Evolutionary conservation across 768 basidiomycete species (phyloP), one percentile per base, ranked within the genome.

Genomic region (Termitomyces sp.): DNA sequence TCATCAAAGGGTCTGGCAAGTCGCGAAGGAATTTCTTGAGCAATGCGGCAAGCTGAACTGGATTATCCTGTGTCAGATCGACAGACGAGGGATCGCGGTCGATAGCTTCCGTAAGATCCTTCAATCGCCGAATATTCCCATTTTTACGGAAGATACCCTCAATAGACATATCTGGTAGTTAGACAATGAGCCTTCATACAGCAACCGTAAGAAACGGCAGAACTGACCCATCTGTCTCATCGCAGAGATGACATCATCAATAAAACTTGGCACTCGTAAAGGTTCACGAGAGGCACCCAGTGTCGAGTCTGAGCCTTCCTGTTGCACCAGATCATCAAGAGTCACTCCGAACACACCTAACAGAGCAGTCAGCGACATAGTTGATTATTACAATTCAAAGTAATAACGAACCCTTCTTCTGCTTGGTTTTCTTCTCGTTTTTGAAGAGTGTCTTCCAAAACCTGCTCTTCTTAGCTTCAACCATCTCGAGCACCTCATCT

Each of bases 101-200:
- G 57, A 98, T 90, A 5, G 91, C 85, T 60, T 98, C 96, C 13
- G 89, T 88, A 38, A 97, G 80, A 66, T 95, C 92, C 69, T 92
- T 93, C 61, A 98, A 78, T 60, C 94, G 86, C 55, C 94, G 84
- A 68, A 98, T 98, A 70, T 98, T 98, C 55, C 97, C 97, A 68
- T 95, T 97, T 77, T 95, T 95, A 57, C 97, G 85, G 82, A 99
- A 99, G 64, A 99, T 96, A 59, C 97, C 97, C 74, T 98, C 97
- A 43, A 99, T 82, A 9, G 97, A 98, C 93, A 99, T 95, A 76
- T 99, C 97, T 98, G 14, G 32, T 20, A 64, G 36, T 54, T 54
- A 38, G 49, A 35, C 35, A n/a, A 23, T 20, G 13, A 56, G 30
- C 20, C 48, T 26, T 30, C 12, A 64, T 54, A 38, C 20, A 35